Conservation (phyloP, 345 rosid genomes). For the Pistacia atlantica region DNA sequence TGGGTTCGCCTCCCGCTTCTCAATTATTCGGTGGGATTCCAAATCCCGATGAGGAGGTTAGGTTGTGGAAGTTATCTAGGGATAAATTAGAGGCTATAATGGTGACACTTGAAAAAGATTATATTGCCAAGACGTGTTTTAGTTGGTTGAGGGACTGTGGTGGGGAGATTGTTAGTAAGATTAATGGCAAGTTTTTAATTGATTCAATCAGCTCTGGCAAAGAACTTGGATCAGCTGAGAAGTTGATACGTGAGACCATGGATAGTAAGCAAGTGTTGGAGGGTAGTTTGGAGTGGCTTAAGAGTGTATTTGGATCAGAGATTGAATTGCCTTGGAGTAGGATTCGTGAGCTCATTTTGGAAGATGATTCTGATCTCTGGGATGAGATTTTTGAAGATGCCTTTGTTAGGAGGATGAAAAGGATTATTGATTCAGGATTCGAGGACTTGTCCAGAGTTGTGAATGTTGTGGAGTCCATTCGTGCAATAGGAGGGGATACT, state of each 20-base stretch:
- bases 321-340: conserved; percentile 97
- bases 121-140: conserved; percentile 61
- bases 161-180: conserved; percentile 55
- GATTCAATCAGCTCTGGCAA: conserved; percentile 66
- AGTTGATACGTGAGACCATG: conserved; percentile 74
- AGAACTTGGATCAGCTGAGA: conserved; percentile 83
- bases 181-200: conserved; percentile 65
- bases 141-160: conserved; percentile 84
- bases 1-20: conserved; percentile 90
- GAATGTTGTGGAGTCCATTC: conserved; percentile 54
- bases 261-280: conserved; percentile 84
- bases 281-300: conserved; percentile 96
- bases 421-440: conserved; percentile 65
- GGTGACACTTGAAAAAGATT: conserved; percentile 56
- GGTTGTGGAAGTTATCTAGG: conserved; percentile 83
- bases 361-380: conserved; percentile 91
- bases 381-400: conserved; percentile 97
- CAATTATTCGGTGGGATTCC: conserved; percentile 97
- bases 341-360: conserved; percentile 84
- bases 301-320: conserved; percentile 91
- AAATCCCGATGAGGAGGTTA: conserved; percentile 87
- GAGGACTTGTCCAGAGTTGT: conserved; percentile 58
- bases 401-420: conserved; percentile 85
- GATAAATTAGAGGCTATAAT: conserved; percentile 70
- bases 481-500: conserved; percentile 41